Base-by-base conservation (phyloP, 2,329 filamentous ascomycete genomes). In the Beauveria caledonica region DNA sequence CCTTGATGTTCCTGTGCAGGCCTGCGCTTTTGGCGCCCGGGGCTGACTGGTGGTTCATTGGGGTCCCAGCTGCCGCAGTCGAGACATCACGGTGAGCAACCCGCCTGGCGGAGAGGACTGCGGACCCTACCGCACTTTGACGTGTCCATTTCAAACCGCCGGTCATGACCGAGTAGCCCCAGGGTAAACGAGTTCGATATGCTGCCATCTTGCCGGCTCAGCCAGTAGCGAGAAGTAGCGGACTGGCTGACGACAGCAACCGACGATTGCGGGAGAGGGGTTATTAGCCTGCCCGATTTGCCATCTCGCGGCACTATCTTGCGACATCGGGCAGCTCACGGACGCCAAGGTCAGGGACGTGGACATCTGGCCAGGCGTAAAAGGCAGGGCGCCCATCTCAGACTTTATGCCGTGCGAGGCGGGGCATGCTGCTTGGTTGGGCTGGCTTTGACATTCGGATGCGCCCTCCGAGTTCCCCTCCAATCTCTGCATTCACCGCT, bases 1-100 rank as follows among this genome's bases (percentile, higher is more conserved):
- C 10, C 23, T 55, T 60, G 21, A 60, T 29, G 17, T 48, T 60
- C n/a, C 58, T 48, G n/a, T 60, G 58, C 33, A 60, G 36, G 11
- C 55, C 44, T 1, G 51, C 42, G 15, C 58, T 60, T 36, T 51
- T 52, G 5, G 46, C 13, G 10, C 10, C 17, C 5, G 19, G 36
- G 11, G 8, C 40, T 23, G 55, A 21, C 29, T 42, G 10, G 10
- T 58, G 11, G 11, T 44, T 10, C 6, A 25, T 27, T 27, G 45
- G 25, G 1, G 45, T 13, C 7, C 48, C 56, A 45, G 56, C 21
- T 5, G 56, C 39, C 36, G 48, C 46, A 39, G 46, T 59, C 25
- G 56, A 51, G 23, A 21, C 56, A 33, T 7, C 0, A 11, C 56
- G 48, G 15, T 15, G 56, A 27, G 46, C 6, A 40, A 33, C 2